A percentile compares a stretch with the other conserved stretches of the same genome.
Evolutionary conservation across 805 yeast genomes (phyloP).

Genomic region (Ogataea allantospora): DNA sequence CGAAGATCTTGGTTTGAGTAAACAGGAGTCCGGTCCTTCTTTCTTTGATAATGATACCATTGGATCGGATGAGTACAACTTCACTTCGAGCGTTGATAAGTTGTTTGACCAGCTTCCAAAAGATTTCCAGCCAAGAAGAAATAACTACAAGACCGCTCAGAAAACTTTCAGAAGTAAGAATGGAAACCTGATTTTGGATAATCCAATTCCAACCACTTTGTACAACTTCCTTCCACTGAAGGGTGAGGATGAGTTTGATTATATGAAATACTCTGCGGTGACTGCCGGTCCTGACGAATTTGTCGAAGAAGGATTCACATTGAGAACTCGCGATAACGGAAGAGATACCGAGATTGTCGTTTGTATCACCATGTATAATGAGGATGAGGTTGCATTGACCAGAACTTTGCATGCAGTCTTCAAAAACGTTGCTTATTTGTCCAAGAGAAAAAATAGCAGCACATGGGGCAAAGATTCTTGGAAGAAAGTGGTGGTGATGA

Average conservation of each 20-base stretch:
- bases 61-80: conserved; percentile 23
- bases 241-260: conserved; percentile 88
- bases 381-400: conserved; percentile 84
- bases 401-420: conserved; percentile 94
- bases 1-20: conserved; percentile 8
- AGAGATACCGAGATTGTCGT: conserved; percentile 90
- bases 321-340: conserved; percentile 81
- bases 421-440: conserved; percentile 85
- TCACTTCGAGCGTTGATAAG: conserved; percentile 29
- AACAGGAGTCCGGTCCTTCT: conserved; percentile 18
- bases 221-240: conserved; percentile 81
- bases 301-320: conserved; percentile 72
- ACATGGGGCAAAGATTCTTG: conserved; percentile 97
- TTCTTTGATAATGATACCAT: conserved; percentile 20
- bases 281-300: conserved; percentile 91
- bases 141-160: conserved; percentile 34
- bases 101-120: conserved; percentile 32
- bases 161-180: conserved; percentile 73
- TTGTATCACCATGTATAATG: conserved; percentile 97
- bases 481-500: conserved; percentile 92
- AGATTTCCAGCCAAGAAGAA: conserved; percentile 38
- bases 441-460: conserved; percentile 75
- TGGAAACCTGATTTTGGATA: conserved; percentile 86
- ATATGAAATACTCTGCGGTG: conserved; percentile 97
- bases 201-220: conserved; percentile 90